A percentile compares a stretch with the other conserved stretches of the same genome.
Conservation (phyloP, 2,329 filamentous ascomycete genomes). For the Cytospora piceicola region DNA sequence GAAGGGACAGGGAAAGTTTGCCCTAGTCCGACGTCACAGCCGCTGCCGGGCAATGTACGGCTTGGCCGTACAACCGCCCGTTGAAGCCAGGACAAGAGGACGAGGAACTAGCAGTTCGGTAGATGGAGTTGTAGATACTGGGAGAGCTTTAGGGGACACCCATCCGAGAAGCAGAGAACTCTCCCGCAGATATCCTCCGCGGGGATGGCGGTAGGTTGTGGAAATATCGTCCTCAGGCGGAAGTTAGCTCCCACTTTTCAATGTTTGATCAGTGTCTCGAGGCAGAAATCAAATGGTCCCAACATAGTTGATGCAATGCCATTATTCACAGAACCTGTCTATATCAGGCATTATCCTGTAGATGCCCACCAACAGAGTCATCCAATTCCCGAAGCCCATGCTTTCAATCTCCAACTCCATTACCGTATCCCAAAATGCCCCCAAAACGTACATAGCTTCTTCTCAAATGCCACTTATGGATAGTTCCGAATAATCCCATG, state of each 20-base stretch:
- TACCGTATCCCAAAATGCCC: neutral
- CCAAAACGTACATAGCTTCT: neutral
- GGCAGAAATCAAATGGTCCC: neutral
- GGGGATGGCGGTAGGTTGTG: neutral
- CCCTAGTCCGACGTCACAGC: constrained; percentile 16
- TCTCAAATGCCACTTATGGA: constrained; percentile 10
- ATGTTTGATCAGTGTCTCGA: neutral
- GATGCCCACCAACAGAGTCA: neutral
- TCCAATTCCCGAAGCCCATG: neutral
- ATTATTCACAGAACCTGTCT: constrained; percentile 27
- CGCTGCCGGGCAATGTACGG: neutral
- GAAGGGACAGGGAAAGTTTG: neutral
- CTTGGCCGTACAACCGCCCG: neutral
- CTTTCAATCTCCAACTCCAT: constrained; percentile 1
- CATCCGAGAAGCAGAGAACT: neutral
- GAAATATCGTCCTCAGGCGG: neutral
- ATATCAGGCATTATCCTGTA: constrained; percentile 27
- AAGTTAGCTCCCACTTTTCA: neutral
- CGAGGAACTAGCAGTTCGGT: neutral
- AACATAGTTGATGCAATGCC: constrained; percentile 15
- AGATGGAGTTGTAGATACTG: neutral
- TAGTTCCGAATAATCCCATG: constrained; percentile 8
- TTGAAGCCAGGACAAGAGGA: neutral
- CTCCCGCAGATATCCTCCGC: neutral
- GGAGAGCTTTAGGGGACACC: neutral